Conservation (phyloP, 768 basidiomycete genomes). For the Naganishia friedmannii region DNA sequence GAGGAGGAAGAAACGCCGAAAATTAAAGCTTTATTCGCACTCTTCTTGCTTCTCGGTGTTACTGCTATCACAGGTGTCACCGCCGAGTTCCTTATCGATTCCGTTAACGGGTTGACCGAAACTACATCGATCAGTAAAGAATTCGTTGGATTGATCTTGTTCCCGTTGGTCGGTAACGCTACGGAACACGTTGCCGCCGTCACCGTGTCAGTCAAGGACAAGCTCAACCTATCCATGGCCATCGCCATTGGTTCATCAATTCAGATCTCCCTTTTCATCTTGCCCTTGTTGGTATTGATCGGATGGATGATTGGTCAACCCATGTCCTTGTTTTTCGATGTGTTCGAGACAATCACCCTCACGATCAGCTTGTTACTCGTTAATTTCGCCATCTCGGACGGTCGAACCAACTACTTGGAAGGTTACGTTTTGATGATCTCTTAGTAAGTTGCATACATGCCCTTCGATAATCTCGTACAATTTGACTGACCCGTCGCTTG, state of each 20-base stretch:
- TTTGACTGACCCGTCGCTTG: background rate
- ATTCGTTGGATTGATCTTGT: conserved; percentile 83
- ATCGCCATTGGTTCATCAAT: conserved; percentile 86
- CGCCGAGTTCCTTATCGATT: conserved; percentile 55
- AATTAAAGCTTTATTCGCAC: conserved; percentile 41
- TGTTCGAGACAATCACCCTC: conserved; percentile 73
- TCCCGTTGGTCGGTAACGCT: conserved; percentile 85
- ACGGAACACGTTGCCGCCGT: conserved; percentile 91
- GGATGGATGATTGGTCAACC: conserved; percentile 76
- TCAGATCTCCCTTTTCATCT: conserved; percentile 54
- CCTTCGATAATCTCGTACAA: background rate
- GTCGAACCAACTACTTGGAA: conserved; percentile 42
- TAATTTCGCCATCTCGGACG: conserved; percentile 75
- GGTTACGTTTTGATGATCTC: conserved; percentile 30
- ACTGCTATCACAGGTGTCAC: conserved; percentile 59
- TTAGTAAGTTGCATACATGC: conserved; percentile 3
- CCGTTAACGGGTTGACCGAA: conserved; percentile 59
- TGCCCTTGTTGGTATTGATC: conserved; percentile 65
- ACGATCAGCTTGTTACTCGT: conserved; percentile 64
- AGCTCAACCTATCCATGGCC: conserved; percentile 78
- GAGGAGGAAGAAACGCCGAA: conserved; percentile 49
- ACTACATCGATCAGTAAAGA: conserved; percentile 64
- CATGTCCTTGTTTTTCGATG: conserved; percentile 71
- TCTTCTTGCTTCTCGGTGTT: conserved; percentile 41
- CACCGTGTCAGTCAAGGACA: conserved; percentile 80